phyloP scores from a whole-genome alignment of 2,329 filamentous ascomycete species.

The Fusarium xyrophilum region DNA sequence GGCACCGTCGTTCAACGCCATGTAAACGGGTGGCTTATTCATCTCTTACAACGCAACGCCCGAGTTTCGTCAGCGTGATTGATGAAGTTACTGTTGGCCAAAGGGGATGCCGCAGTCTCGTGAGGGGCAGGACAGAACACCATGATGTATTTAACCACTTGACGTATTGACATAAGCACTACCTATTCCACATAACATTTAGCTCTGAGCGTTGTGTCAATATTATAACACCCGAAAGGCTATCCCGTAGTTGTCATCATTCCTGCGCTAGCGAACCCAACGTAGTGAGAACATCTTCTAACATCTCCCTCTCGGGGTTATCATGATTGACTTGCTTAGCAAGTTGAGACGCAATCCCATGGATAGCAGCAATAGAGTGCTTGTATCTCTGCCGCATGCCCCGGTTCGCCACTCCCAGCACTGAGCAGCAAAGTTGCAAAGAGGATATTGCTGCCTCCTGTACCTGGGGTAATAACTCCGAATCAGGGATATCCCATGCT shows the following conservation, averaged over 20 bases:
- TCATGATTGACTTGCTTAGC: conserved; percentile 41
- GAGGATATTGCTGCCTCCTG: conserved; percentile 62
- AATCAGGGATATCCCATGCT: conserved; percentile 53
- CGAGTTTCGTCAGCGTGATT: conserved; percentile 35
- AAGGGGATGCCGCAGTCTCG: conserved; percentile 6
- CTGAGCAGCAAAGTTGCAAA: conserved; percentile 61
- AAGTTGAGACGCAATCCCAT: conserved; percentile 56
- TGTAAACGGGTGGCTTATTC: conserved; percentile 31
- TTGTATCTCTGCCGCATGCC: conserved; percentile 59
- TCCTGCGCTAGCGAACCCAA: conserved; percentile 36
- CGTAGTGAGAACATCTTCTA: conserved; percentile 55
- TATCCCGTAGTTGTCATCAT: background rate
- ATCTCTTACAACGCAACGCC: conserved; percentile 13
- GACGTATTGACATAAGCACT: conserved; percentile 5
- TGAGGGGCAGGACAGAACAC: conserved; percentile 36
- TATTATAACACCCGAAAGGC: background rate
- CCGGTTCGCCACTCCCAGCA: conserved; percentile 56
- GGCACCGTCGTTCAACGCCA: background rate
- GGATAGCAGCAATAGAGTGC: conserved; percentile 59
- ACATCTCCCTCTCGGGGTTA: conserved; percentile 49
- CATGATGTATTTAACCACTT: conserved; percentile 9
- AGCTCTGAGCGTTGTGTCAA: background rate
- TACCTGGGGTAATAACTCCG: conserved; percentile 36
- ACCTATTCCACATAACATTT: background rate
- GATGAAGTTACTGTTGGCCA: conserved; percentile 3